Base-by-base conservation (phyloP, 805 yeast genomes). In the Nematodospora valgi region DNA sequence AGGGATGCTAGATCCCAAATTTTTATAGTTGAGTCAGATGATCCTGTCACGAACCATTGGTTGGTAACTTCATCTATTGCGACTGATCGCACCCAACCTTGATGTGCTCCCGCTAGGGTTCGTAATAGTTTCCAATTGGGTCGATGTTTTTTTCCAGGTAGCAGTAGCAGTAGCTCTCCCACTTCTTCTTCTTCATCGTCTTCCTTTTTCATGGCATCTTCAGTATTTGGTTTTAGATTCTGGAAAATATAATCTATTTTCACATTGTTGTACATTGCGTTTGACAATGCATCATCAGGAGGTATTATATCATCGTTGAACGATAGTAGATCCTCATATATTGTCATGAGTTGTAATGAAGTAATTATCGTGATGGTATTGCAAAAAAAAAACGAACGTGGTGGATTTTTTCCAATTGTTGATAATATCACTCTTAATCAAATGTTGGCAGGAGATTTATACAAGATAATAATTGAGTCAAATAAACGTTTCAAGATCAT, bases 31-130 rank as follows among this genome's bases (percentile, higher is more conserved):
- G 86, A 68, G 52, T 93, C 99, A 4, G 83, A 76, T 3, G 95
- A 80, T 0, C 98, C 99, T 0, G 96, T 81, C 6, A 82, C 95
- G 61, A 86, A 91, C 86, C 93, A 93, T 45, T 80, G 75, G 54
- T 88, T 88, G 21, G 82, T 82, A 9, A 64, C 56, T 1, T 95
- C 95, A 41, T 93, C 98, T 13, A 85, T 74, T 6, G 82, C 71
- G 3, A 88, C 64, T n/a, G 86, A 72, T 30, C 95, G 70, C 1
- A 93, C 87, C 89, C 97, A 89, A 0, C 99, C 98, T 25, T 76
- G 71, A 55, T 93, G 98, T 3, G 98, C 98, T 3, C 70, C 69
- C 1, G 85, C 78, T 1, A 91, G 69, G 3, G 91, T 87, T 38
- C 82, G 68, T 52, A 68, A 70, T 5, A 86, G 68, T 46, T 76